Evolutionary conservation across 441 rosid genomes (phyloP).

Genomic region (Gossypium davidsonii): DNA sequence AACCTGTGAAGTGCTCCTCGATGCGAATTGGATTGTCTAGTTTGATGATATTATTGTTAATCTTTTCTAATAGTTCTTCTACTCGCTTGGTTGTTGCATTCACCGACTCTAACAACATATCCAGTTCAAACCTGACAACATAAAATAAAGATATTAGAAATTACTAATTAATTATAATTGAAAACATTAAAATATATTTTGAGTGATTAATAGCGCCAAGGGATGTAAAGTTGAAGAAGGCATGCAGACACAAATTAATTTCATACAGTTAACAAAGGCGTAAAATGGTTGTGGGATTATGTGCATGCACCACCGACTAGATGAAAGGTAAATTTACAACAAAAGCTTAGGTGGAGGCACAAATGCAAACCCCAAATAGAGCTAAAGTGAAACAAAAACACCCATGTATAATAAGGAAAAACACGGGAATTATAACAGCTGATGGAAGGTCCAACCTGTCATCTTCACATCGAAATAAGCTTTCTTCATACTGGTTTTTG

Average conservation of each 20-base stretch:
- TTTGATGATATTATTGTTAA: conserved; percentile 58
- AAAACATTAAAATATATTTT: background rate
- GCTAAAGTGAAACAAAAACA: background rate
- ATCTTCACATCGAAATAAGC: conserved; percentile 94
- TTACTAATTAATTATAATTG: conserved; percentile 15
- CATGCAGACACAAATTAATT: background rate
- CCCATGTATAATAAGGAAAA: background rate
- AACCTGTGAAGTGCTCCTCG: conserved; percentile 89
- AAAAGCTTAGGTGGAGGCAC: background rate
- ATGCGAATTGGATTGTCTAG: conserved; percentile 48
- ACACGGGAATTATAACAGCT: background rate
- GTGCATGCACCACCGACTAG: background rate
- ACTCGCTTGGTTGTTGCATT: conserved; percentile 77
- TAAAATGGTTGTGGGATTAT: background rate
- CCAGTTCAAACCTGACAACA: conserved; percentile 88
- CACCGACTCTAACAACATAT: conserved; percentile 93
- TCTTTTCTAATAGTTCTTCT: conserved; percentile 75
- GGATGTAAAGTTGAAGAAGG: background rate
- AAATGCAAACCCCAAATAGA: background rate
- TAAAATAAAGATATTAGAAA: conserved; percentile 18
- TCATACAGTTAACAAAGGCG: background rate
- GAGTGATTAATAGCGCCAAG: background rate
- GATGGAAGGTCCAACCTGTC: conserved; percentile 61
- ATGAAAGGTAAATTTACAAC: background rate
- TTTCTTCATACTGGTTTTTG: conserved; percentile 97